Percentiles rank a stretch among this genome's conserved stretches.
These are phyloP conservation scores for Trichoderma endophyticum DNA, from an alignment of 2,329 filamentous ascomycete species.

Conservation along the genomic window DNA sequence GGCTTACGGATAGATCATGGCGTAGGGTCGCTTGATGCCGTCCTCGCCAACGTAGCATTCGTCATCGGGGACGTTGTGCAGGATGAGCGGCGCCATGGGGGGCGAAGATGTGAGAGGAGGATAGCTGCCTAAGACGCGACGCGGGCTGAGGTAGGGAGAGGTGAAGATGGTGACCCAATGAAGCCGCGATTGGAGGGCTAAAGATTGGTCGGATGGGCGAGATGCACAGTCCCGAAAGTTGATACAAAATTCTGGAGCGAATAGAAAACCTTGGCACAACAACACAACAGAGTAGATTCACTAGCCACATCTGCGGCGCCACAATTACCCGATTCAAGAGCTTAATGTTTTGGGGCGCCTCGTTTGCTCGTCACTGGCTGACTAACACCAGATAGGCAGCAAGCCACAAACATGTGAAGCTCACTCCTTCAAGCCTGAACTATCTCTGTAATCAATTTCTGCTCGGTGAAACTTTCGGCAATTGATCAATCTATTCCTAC, in stretches of 20 bases:
- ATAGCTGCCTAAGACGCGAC: background rate
- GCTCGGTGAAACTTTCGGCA: background rate
- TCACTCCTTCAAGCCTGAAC: background rate
- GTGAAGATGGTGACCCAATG: background rate
- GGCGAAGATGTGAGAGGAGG: background rate
- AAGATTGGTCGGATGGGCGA: background rate
- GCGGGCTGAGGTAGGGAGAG: background rate
- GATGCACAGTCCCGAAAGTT: background rate
- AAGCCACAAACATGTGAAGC: background rate
- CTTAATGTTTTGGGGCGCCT: background rate
- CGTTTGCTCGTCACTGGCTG: background rate
- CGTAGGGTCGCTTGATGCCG: slow-evolving; percentile 62
- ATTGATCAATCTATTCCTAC: background rate
- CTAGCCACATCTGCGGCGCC: slow-evolving; percentile 11
- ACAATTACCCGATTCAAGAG: background rate
- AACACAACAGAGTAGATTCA: background rate
- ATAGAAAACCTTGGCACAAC: slow-evolving; percentile 5
- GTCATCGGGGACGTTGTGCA: slow-evolving; percentile 67
- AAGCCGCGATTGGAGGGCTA: background rate
- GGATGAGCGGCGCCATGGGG: slow-evolving; percentile 60
- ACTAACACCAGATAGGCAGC: background rate
- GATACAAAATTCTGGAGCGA: slow-evolving; percentile 7
- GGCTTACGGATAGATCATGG: slow-evolving; percentile 62
- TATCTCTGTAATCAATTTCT: background rate
- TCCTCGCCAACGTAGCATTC: slow-evolving; percentile 65